These are phyloP conservation scores for Ophiostoma sp. DNA, from an alignment of 2,329 filamentous ascomycete genomes.

Conservation along the genomic window DNA sequence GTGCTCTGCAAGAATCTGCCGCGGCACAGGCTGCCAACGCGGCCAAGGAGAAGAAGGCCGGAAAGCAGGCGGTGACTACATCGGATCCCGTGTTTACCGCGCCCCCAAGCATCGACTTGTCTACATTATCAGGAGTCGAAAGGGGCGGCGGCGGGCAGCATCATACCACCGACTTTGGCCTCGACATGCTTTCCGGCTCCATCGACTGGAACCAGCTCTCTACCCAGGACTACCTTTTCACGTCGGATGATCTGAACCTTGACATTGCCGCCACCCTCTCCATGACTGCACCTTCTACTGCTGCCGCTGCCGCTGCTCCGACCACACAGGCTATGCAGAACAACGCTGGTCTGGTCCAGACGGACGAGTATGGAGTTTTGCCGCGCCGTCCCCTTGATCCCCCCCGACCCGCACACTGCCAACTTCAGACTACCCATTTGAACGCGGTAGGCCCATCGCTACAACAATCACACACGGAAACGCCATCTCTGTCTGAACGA, in stretches of 20 bases:
- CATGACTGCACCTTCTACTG: not conserved
- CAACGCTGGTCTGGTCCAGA: not conserved
- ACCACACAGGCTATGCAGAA: not conserved
- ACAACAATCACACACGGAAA: not conserved
- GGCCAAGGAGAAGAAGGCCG: slow-evolving; percentile 20
- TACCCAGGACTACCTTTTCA: slow-evolving; percentile 15
- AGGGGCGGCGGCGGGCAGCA: slow-evolving; percentile 16
- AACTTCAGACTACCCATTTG: not conserved
- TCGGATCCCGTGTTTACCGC: slow-evolving; percentile 17
- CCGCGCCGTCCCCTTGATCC: slow-evolving; percentile 17
- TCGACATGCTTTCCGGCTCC: slow-evolving; percentile 18
- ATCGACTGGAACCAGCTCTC: slow-evolving; percentile 24
- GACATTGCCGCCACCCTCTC: slow-evolving; percentile 19
- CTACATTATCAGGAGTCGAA: slow-evolving; percentile 17
- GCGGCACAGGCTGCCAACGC: slow-evolving; percentile 22
- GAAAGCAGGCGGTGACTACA: slow-evolving; percentile 21
- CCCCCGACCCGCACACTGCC: slow-evolving; percentile 3
- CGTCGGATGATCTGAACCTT: slow-evolving; percentile 22
- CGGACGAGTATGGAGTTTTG: slow-evolving; percentile 16
- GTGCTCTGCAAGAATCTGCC: slow-evolving; percentile 19
- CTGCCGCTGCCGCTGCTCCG: not conserved
- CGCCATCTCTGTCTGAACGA: no score
- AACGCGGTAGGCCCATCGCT: not conserved
- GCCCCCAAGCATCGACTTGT: not conserved
- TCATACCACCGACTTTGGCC: slow-evolving; percentile 1